Evolutionary conservation across 345 rosid genomes (phyloP), one percentile per base, ranked within the genome.

Genomic region (Gossypium raimondii): DNA sequence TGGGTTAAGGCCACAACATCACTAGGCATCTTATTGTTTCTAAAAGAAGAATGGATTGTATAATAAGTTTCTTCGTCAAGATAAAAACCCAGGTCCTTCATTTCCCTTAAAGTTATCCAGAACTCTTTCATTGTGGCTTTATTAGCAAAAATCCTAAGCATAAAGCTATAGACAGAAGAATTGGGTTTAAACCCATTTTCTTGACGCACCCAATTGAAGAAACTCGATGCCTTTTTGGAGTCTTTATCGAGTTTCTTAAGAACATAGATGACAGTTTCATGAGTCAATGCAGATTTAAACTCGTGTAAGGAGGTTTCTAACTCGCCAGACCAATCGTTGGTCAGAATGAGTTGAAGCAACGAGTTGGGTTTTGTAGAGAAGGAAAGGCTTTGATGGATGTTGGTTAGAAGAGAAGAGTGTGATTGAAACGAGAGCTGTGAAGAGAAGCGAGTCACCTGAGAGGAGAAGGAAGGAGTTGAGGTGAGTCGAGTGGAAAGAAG

Each of bases 231-330:
- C 80, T 86, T 92, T 13, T 62, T 68, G 2, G 97, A 93, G 59
- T 83, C 81, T 51, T 76, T 80, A 73, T 86, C 87, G 13, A 92
- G 85, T 72, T 82, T 90, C 81, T 77, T 90, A 60, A 92, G 65
- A 79, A 90, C 83, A 80, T 88, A 90, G 70, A 90, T 76, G n/a
- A 86, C 88, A 52, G 84, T 84, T 78, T 89, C 98, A 70, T 90
- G 93, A 77, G 79, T 84, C 73, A 86, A 73, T 14, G 60, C 7
- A 9, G 81, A 67, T 24, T 51, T 79, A 2, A 76, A 66, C 51
- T 78, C 73, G 14, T 77, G 82, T 67, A 90, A 84, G 75, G 79
- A 82, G 78, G 76, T 72, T 68, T 82, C 85, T 65, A 87, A 74
- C 82, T 84, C 92, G 22, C 73, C 59, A 3, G 91, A 87, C 93